Percentiles rank a stretch among this genome's conserved stretches.
Evolutionary conservation across 75 land plant species (phyloP).

Genomic region (Sequoia sempervirens): DNA sequence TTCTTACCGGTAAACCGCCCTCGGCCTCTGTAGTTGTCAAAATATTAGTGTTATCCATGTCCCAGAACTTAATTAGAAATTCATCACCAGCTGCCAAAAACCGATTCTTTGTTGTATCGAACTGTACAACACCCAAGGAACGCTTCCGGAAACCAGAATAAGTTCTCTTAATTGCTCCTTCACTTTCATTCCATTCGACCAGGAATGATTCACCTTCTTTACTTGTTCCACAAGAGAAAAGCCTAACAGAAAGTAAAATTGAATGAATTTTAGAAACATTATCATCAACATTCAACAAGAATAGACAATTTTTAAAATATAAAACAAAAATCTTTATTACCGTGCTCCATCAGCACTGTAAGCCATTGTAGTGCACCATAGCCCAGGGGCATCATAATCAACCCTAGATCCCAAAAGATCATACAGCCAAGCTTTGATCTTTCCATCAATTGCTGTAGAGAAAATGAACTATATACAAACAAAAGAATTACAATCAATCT

Average conservation of each 20-base stretch:
- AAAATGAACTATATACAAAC: slow-evolving; percentile 69
- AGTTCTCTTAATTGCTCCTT: slow-evolving; percentile 23
- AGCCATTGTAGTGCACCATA: slow-evolving; percentile 32
- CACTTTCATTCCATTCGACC: slow-evolving; percentile 28
- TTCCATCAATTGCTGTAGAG: slow-evolving; percentile 82
- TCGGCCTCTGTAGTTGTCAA: slow-evolving; percentile 18
- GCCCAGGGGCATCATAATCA: slow-evolving; percentile 32
- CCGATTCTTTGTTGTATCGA: slow-evolving; percentile 21
- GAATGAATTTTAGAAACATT: background rate
- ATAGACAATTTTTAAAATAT: background rate
- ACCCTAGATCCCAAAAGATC: slow-evolving; percentile 24
- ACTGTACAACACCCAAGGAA: slow-evolving; percentile 18
- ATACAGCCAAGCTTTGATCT: slow-evolving; percentile 34
- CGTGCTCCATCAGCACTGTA: slow-evolving; percentile 47
- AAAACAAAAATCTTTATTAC: slow-evolving; percentile 14
- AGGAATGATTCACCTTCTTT: slow-evolving; percentile 21
- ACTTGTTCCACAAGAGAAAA: slow-evolving; percentile 24
- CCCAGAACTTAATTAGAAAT: slow-evolving; percentile 20
- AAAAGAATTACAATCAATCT: background rate
- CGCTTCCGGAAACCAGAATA: slow-evolving; percentile 25
- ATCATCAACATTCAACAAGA: background rate
- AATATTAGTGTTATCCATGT: slow-evolving; percentile 21
- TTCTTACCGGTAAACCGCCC: slow-evolving; percentile 19
- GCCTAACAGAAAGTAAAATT: slow-evolving; percentile 7
- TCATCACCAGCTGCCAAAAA: slow-evolving; percentile 21